Base-by-base conservation (phyloP, 768 basidiomycete species). In the Suillus hirtellus region DNA sequence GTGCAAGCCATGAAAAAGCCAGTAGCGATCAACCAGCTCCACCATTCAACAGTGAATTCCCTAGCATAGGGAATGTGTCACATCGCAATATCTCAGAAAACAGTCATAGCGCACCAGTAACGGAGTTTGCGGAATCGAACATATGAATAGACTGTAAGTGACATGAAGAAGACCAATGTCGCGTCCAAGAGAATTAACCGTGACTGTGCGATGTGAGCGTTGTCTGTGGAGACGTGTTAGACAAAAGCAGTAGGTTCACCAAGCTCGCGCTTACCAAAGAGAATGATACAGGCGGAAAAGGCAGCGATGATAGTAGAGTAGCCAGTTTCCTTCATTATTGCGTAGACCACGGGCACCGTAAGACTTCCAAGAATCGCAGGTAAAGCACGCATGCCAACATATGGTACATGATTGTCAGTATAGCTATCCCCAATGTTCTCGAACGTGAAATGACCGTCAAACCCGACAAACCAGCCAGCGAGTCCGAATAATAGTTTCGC, bases 271-370 rank as follows among this genome's bases (percentile, higher is more conserved):
- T 58, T 70, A 95, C 96, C 97, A 67, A 99, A 95, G 0, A 96
- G 79, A 66, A 99, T 77, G 34, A 99, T 77, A 54, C 79, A 79
- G 1, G 96, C 94, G 49, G 95, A 95, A 73, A 99, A 96, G 1
- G 93, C 88, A 8, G 94, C 88, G 63, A 99, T 87, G 43, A 95
- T 78, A 6, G 94, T 92, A 0, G 96, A 95, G 73, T 96, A 98
- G 7, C 97, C 97, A 64, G 91, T 91, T 80, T 99, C 95, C 76
- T 97, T 92, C 97, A 99, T 99, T 75, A 96, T 98, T 27, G 85
- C 90, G 71, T 95, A 99, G 0, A 99, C 89, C 65, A 99, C 80
- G 0, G 96, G 92, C 15, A 99, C 77, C 1, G 96, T 98, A 34
- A 97, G 79, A 78, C 91, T 92, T 56, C 93, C 94, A 37, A 99